Evolutionary conservation across 768 basidiomycete genomes (phyloP).

Genomic region (Boletellus ananiceps): DNA sequence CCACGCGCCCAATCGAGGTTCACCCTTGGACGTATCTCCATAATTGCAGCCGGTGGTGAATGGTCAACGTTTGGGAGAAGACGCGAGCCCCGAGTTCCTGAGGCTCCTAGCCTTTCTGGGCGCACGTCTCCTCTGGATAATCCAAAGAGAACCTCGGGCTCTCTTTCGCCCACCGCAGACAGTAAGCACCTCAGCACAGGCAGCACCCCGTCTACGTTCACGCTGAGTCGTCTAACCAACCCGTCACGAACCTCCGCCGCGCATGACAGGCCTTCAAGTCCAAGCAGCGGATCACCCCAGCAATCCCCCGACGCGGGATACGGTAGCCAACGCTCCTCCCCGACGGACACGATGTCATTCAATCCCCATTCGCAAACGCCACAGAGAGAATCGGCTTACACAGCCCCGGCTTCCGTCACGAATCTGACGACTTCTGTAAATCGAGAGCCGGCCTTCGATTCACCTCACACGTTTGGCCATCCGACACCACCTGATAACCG

Average conservation of each 20-base stretch:
- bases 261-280: constrained; percentile 8
- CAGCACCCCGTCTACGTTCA: constrained; percentile 18
- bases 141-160: constrained; percentile 11
- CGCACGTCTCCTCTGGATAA: constrained; percentile 7
- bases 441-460: constrained; percentile 26
- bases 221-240: constrained; percentile 17
- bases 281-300: constrained; percentile 15
- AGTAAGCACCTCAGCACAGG: constrained; percentile 11
- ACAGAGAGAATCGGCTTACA: constrained; percentile 20
- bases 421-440: constrained; percentile 27
- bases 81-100: constrained; percentile 13
- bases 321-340: constrained; percentile 29
- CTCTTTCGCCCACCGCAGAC: constrained; percentile 19
- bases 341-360: constrained; percentile 27
- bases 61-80: constrained; percentile 37
- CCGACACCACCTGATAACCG: constrained; percentile 30
- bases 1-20: constrained; percentile 10
- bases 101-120: constrained; percentile 12
- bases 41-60: constrained; percentile 18
- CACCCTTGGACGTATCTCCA: constrained; percentile 17
- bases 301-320: constrained; percentile 16
- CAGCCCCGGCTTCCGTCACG: constrained; percentile 15
- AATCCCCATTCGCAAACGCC: constrained; percentile 24
- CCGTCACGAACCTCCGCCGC: constrained; percentile 14
- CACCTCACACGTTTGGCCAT: constrained; percentile 40